phyloP scores from a whole-genome alignment of 2,329 filamentous ascomycete genomes.

The Epichloe coenophiala region DNA sequence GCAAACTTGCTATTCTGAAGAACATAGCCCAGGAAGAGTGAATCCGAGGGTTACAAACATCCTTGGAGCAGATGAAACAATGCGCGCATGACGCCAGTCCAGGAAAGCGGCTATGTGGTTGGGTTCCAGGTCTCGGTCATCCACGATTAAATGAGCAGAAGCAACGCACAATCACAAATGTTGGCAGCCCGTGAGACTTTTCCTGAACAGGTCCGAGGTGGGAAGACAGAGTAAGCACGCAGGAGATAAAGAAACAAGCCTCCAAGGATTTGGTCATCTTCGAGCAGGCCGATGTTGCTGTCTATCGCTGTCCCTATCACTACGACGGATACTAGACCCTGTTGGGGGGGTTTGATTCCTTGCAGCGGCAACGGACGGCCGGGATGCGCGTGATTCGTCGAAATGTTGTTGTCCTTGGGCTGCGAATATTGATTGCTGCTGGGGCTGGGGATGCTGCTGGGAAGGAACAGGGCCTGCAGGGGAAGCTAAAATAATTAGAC shows the following conservation, averaged over 20 bases:
- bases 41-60: slow-evolving; percentile 9
- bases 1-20: slow-evolving; percentile 18
- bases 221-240: background rate
- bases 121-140: slow-evolving; percentile 15
- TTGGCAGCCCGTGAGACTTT: background rate
- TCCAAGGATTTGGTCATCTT: slow-evolving; percentile 14
- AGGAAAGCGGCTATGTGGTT: slow-evolving; percentile 9
- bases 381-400: slow-evolving; percentile 31
- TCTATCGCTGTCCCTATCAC: slow-evolving; percentile 29
- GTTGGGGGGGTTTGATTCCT: slow-evolving; percentile 25
- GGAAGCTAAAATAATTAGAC: slow-evolving; percentile 38
- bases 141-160: slow-evolving; percentile 12
- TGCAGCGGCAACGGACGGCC: slow-evolving; percentile 23
- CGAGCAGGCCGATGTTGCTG: slow-evolving; percentile 26
- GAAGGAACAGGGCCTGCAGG: slow-evolving; percentile 30
- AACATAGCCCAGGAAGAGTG: slow-evolving; percentile 13
- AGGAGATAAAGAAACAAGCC: slow-evolving; percentile 3
- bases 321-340: slow-evolving; percentile 25
- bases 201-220: background rate
- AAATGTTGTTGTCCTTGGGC: slow-evolving; percentile 37
- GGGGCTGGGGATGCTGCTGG: slow-evolving; percentile 11
- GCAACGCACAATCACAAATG: slow-evolving; percentile 17
- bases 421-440: slow-evolving; percentile 24
- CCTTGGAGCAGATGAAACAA: slow-evolving; percentile 11
- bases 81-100: slow-evolving; percentile 15